phyloP scores from a whole-genome alignment of 177 flowering plant genomes.

The Vitis hybrid region DNA sequence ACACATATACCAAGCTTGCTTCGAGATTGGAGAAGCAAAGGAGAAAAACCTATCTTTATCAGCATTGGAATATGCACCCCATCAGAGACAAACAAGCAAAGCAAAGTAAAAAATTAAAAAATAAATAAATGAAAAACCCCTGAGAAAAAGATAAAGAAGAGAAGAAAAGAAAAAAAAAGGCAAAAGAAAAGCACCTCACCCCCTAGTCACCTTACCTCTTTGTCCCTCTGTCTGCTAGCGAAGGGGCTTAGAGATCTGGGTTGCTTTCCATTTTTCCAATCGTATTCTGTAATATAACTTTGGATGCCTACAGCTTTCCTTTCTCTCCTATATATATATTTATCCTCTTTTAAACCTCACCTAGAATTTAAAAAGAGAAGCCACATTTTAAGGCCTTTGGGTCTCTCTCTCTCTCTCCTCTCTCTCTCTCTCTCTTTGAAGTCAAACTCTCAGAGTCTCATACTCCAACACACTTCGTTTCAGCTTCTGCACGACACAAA shows the following conservation, averaged over 20 bases:
- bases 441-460: not conserved
- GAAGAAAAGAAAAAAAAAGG: not conserved
- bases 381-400: too few species aligned
- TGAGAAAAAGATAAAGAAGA: constrained; percentile 10
- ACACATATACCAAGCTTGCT: too few species aligned
- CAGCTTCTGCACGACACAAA: not conserved
- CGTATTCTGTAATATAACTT: not conserved
- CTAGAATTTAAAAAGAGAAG: too few species aligned
- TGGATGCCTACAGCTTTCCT: not conserved
- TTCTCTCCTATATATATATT: not conserved
- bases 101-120: not conserved
- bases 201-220: constrained; percentile 15
- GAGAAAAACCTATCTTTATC: not conserved
- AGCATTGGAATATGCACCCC: constrained; percentile 21
- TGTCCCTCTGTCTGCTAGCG: constrained; percentile 24
- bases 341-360: too few species aligned
- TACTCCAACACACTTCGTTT: not conserved
- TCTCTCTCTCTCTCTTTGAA: constrained; percentile 3
- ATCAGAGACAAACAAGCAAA: constrained; percentile 14
- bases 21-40: too few species aligned
- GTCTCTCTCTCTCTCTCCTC: constrained; percentile 5
- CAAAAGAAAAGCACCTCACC: constrained; percentile 9
- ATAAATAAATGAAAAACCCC: not conserved
- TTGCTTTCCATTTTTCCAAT: not conserved
- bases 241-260: constrained; percentile 11